These are phyloP conservation scores for Irpex rosettiformis DNA, from an alignment of 1,284 basidiomycete species.

Conservation along the genomic window DNA sequence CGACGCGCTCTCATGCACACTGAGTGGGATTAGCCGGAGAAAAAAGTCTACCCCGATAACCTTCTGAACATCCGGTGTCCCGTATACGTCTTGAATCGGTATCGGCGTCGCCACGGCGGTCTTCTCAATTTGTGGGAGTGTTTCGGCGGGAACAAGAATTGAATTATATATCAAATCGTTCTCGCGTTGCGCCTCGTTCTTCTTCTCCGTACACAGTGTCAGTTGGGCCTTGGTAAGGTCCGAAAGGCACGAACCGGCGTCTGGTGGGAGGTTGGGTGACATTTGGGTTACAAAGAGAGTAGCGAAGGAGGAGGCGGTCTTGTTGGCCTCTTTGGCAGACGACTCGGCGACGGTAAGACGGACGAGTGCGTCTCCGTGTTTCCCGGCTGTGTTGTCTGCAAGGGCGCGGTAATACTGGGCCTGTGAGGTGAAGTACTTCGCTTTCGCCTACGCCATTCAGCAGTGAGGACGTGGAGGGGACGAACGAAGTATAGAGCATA, in stretches of 20 bases:
- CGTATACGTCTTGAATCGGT: slow-evolving; percentile 83
- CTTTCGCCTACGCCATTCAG: slow-evolving; percentile 63
- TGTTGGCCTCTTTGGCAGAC: slow-evolving; percentile 82
- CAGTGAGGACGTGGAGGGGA: background rate
- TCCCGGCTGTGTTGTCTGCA: slow-evolving; percentile 73
- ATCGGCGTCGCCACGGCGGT: slow-evolving; percentile 28
- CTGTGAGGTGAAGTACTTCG: slow-evolving; percentile 85
- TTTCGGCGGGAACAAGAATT: slow-evolving; percentile 79
- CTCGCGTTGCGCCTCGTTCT: slow-evolving; percentile 77
- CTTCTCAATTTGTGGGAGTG: slow-evolving; percentile 55
- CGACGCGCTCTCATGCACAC: slow-evolving; percentile 94
- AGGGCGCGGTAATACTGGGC: slow-evolving; percentile 86
- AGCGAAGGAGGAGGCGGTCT: slow-evolving; percentile 68
- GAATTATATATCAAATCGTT: slow-evolving; percentile 99
- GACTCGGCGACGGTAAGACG: slow-evolving; percentile 80
- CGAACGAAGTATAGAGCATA: slow-evolving; percentile 27
- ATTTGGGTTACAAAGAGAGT: slow-evolving; percentile 70
- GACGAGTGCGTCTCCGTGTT: slow-evolving; percentile 86
- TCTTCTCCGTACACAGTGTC: slow-evolving; percentile 74
- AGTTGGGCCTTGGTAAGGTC: slow-evolving; percentile 86
- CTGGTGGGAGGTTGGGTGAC: slow-evolving; percentile 84
- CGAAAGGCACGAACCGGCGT: slow-evolving; percentile 74
- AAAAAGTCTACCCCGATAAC: slow-evolving; percentile 95
- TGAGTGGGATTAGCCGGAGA: slow-evolving; percentile 83
- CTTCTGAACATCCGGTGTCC: slow-evolving; percentile 89